phyloP scores from a whole-genome alignment of 2,329 filamentous ascomycete species.

The Gaeumannomyces tritici region DNA sequence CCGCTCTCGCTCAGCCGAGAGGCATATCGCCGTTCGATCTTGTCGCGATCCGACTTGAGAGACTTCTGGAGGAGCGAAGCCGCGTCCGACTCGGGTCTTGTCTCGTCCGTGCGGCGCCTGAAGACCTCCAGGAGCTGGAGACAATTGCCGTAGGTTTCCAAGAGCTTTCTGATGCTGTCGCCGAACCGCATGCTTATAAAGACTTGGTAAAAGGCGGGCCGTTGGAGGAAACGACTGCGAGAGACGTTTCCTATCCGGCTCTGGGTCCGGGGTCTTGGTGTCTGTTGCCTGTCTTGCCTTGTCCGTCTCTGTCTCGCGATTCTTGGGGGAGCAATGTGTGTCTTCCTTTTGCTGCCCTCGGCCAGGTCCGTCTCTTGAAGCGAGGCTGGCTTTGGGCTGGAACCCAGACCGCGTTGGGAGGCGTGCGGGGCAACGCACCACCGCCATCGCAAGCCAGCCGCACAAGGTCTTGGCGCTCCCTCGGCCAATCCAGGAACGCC shows the following conservation, averaged over 20 bases:
- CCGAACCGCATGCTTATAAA: conserved; percentile 27
- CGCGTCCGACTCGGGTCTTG: conserved; percentile 2
- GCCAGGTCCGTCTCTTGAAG: background rate
- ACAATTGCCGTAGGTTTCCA: conserved; percentile 38
- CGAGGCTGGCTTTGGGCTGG: background rate
- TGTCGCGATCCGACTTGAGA: conserved; percentile 27
- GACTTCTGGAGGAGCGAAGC: conserved; percentile 23
- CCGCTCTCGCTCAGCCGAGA: conserved; percentile 29
- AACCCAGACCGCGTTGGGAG: background rate
- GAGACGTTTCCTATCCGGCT: background rate
- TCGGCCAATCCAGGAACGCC: background rate
- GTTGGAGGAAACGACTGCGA: background rate
- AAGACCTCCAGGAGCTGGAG: conserved; percentile 29
- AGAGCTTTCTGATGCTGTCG: conserved; percentile 29
- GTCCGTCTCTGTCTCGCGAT: background rate
- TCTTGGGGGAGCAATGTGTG: background rate
- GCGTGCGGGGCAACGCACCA: background rate
- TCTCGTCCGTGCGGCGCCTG: conserved; percentile 4
- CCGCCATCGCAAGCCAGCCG: background rate
- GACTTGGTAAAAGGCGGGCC: background rate
- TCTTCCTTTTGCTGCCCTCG: background rate
- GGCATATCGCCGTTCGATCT: conserved; percentile 32
- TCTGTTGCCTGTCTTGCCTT: background rate
- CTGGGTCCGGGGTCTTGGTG: background rate
- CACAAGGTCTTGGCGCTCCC: background rate